Evolutionary conservation across 2,329 filamentous ascomycete species (phyloP).

Genomic region (Talaromyces marneffei): DNA sequence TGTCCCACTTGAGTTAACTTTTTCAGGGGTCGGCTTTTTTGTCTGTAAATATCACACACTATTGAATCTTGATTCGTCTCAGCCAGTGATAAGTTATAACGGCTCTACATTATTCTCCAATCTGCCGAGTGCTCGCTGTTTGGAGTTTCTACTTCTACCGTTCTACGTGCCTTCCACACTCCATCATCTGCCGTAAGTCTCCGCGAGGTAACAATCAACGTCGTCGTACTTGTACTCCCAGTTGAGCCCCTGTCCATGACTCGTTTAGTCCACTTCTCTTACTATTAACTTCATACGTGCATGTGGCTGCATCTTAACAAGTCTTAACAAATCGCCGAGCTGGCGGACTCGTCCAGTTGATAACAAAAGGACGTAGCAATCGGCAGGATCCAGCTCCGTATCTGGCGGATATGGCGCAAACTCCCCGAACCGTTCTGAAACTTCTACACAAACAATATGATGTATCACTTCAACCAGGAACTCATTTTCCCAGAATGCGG

Average conservation of each 20-base stretch:
- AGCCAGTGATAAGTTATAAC: neutral
- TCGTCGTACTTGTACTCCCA: no score
- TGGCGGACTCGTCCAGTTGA: neutral
- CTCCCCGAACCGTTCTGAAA: neutral
- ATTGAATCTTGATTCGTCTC: neutral
- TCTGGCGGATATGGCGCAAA: no score
- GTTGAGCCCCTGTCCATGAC: conserved; percentile 1
- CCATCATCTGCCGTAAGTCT: no score
- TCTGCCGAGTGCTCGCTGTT: neutral
- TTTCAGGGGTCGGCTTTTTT: neutral
- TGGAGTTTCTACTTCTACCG: neutral
- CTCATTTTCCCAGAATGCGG: neutral
- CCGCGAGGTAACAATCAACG: no score
- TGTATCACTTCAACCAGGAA: neutral
- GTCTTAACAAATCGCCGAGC: neutral
- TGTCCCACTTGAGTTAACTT: neutral
- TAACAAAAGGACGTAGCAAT: no score
- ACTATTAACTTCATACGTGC: neutral
- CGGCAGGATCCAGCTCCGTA: no score
- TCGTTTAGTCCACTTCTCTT: neutral
- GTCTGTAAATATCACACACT: neutral
- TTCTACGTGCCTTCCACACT: no score
- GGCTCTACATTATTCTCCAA: no score
- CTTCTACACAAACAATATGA: neutral
- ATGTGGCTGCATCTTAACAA: neutral